A percentile compares a stretch with the other conserved stretches of the same genome.
Evolutionary conservation across 805 yeast species (phyloP).

Genomic region (Candida yuanshanica): DNA sequence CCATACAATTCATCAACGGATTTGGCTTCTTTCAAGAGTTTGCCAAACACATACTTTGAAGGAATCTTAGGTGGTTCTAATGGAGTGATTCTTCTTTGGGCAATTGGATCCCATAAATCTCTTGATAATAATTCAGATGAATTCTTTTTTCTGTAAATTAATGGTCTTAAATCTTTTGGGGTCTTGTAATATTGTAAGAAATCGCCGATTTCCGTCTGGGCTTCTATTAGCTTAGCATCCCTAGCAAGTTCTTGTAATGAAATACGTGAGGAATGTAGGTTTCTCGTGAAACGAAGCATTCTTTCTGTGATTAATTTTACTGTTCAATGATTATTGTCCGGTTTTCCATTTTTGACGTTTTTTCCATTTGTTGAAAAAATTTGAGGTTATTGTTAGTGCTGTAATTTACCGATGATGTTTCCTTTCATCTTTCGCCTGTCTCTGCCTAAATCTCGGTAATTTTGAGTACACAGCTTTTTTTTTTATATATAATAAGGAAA

Average conservation of each 20-base stretch:
- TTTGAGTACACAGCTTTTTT: background rate
- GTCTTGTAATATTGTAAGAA: conserved; percentile 31
- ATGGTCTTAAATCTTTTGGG: conserved; percentile 28
- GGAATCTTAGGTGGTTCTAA: conserved; percentile 27
- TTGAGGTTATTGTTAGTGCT: conserved; percentile 8
- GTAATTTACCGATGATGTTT: background rate
- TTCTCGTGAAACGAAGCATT: conserved; percentile 15
- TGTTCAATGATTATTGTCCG: no score
- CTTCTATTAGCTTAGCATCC: conserved; percentile 3
- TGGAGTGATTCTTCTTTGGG: conserved; percentile 29
- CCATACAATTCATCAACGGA: conserved; percentile 15
- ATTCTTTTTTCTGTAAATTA: conserved; percentile 36
- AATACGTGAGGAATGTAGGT: conserved; percentile 11
- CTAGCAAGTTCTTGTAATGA: conserved; percentile 6
- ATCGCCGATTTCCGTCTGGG: conserved; percentile 25
- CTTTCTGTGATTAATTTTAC: no score
- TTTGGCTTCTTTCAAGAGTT: conserved; percentile 20
- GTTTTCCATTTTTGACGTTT: background rate
- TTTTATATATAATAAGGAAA: no score
- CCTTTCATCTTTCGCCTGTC: conserved; percentile 5
- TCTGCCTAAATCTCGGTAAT: conserved; percentile 6
- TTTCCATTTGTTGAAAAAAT: background rate
- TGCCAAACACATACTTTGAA: conserved; percentile 20
- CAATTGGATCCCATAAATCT: conserved; percentile 33
- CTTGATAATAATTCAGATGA: conserved; percentile 31